Evolutionary conservation across 2,329 filamentous ascomycete species (phyloP).

Genomic region (Curvularia sp.): DNA sequence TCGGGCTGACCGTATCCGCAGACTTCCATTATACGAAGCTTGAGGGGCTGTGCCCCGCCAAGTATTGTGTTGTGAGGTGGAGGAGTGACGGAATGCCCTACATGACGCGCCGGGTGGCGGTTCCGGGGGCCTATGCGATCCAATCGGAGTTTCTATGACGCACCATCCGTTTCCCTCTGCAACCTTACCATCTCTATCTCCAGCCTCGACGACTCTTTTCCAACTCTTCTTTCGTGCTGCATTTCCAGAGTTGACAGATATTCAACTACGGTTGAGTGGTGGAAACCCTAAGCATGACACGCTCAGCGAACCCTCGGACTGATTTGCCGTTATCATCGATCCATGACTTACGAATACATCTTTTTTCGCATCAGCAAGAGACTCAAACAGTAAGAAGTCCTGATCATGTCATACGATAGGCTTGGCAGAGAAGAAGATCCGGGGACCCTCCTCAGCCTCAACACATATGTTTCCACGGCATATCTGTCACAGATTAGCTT

Average conservation of each 20-base stretch:
- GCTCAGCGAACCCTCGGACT: background rate
- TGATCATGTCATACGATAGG: background rate
- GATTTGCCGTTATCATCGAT: background rate
- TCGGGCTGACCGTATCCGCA: background rate
- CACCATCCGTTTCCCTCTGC: background rate
- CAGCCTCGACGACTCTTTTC: background rate
- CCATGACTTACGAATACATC: background rate
- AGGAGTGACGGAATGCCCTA: slow-evolving; percentile 8
- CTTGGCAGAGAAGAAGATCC: background rate
- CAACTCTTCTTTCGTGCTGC: background rate
- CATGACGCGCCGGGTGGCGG: slow-evolving; percentile 7
- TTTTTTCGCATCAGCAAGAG: background rate
- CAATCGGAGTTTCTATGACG: slow-evolving; percentile 2
- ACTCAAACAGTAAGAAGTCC: background rate
- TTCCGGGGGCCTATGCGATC: background rate
- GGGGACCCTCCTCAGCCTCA: background rate
- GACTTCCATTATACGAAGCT: background rate
- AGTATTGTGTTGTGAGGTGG: slow-evolving; percentile 10
- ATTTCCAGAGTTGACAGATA: background rate
- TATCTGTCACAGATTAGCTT: background rate
- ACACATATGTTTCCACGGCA: background rate
- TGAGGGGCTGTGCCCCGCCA: slow-evolving; percentile 9
- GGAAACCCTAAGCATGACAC: background rate
- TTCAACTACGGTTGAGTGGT: background rate
- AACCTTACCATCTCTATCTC: background rate